Evolutionary conservation across 2,329 filamentous ascomycete species (phyloP), one percentile per base, ranked within the genome.

Genomic region (Elsinoe perseae): DNA sequence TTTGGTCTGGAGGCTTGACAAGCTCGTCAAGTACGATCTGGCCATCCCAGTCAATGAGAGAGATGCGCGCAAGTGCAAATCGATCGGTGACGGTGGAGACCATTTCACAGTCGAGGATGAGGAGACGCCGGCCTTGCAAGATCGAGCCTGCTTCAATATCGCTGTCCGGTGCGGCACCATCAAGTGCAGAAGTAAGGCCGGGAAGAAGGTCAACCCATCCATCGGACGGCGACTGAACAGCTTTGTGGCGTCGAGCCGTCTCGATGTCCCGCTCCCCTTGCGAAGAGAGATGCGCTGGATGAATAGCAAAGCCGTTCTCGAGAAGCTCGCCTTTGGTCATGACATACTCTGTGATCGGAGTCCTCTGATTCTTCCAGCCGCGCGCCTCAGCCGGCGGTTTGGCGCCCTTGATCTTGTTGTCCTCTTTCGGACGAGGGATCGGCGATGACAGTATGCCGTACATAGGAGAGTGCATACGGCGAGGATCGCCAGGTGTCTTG

Each of bases 81-180:
- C 88, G 81, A 48, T 83, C 83, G 59, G 86, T 83, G 18, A 63
- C 60, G 2, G 90, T 95, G 73, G 89, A 84, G 69, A 91, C 95
- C 93, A 98, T 98, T 72, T 98, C 93, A 72, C 93, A 98, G 69
- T 98, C 93, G 56, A 98, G 77, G 1, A 89, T 86, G 50, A 95
- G 75, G 9, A 96, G 75, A 34, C 85, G 80, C 60, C 89, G 82
- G 32, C 91, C 93, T 27, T 83, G 88, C 0, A 89, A 95, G 57
- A 95, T 75, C 69, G 89, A 92, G 56, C 90, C 92, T 63, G 84
- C 75, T 69, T 95, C 78, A 58, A 95, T 83, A 55, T 90, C 81
- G 4, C 72, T 69, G 52, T 90, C 86, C 2, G 85, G 82, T 0
- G 50, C 56, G 1, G 53, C 28, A 2, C 84, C 88, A 28, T 89